A percentile compares a stretch with the other conserved stretches of the same genome.
phyloP scores from a whole-genome alignment of 2,329 filamentous ascomycete genomes.

The Scedosporium dehoogii region DNA sequence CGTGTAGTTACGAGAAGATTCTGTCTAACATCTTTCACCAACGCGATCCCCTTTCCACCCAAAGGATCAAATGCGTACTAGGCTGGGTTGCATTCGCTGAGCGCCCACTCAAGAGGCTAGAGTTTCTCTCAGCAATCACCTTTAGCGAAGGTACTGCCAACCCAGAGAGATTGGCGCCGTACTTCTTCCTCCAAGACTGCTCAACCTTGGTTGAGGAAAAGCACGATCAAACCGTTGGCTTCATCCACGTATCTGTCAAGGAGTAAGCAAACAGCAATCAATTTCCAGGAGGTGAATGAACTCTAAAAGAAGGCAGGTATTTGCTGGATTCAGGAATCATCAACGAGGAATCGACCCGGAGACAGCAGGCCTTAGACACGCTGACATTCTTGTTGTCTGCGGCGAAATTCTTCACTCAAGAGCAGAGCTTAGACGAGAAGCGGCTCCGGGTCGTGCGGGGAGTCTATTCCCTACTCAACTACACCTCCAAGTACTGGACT shows the following conservation, averaged over 20 bases:
- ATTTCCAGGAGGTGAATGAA: no score
- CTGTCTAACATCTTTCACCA: slow-evolving; percentile 14
- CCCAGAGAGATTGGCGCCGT: slow-evolving; percentile 11
- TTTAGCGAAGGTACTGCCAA: slow-evolving; percentile 13
- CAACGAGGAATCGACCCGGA: no score
- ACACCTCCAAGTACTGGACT: no score
- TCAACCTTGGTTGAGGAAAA: slow-evolving; percentile 13
- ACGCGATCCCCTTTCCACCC: slow-evolving; percentile 16
- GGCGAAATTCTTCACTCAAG: no score
- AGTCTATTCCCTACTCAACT: no score
- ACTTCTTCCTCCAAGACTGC: slow-evolving; percentile 14
- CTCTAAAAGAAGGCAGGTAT: no score
- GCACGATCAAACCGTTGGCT: slow-evolving; percentile 11
- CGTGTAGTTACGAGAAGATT: slow-evolving; percentile 18
- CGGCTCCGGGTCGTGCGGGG: no score
- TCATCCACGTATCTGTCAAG: slow-evolving; percentile 18
- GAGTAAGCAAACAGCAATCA: slow-evolving; percentile 11
- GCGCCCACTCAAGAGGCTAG: slow-evolving; percentile 19
- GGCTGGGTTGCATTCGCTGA: slow-evolving; percentile 25
- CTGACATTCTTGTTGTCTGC: no score
- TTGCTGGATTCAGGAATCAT: no score
- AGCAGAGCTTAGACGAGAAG: no score
- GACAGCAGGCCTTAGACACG: no score
- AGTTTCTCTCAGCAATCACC: slow-evolving; percentile 21
- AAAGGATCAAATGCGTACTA: slow-evolving; percentile 18